Conservation (phyloP, 352 stramenopile genomes). For the Globisporangium nagaii region DNA sequence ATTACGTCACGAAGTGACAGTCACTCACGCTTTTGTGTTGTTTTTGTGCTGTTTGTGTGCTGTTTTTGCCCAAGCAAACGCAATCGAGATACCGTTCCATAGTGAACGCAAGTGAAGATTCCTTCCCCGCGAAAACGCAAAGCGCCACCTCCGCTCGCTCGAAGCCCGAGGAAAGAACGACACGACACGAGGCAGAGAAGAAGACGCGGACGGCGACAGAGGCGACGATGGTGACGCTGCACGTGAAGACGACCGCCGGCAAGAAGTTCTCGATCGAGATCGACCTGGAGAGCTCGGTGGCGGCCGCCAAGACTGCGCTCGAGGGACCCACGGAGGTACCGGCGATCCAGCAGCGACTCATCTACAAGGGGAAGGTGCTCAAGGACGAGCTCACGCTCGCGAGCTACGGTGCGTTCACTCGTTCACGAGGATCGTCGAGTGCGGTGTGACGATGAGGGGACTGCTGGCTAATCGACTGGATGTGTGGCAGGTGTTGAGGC, state of each 20-base stretch:
- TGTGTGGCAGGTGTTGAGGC: slow-evolving; percentile 48
- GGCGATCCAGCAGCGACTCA: slow-evolving; percentile 76
- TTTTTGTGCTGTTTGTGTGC: no score
- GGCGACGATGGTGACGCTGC: slow-evolving; percentile 78
- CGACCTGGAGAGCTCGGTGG: slow-evolving; percentile 61
- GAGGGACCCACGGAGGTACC: slow-evolving; percentile 62
- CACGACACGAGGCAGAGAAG: not conserved
- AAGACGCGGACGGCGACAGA: not conserved
- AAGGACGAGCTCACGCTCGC: slow-evolving; percentile 84
- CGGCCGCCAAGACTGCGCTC: slow-evolving; percentile 75
- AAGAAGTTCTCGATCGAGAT: slow-evolving; percentile 78
- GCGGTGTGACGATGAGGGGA: not conserved
- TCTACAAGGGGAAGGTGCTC: slow-evolving; percentile 89
- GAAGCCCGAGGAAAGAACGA: slow-evolving; percentile 1
- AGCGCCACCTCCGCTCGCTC: not conserved
- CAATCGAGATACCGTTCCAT: not conserved
- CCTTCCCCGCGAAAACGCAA: not conserved
- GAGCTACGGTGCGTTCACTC: slow-evolving; percentile 60
- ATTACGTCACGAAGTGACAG: not conserved
- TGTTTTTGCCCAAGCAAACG: no score
- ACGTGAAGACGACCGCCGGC: slow-evolving; percentile 80
- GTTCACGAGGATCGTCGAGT: not conserved
- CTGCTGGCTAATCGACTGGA: not conserved
- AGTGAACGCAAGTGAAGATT: not conserved
- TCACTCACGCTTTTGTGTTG: not conserved